Base-by-base conservation (phyloP, 192 early-diverging fungal species). In the Helicostylum pulchrum region DNA sequence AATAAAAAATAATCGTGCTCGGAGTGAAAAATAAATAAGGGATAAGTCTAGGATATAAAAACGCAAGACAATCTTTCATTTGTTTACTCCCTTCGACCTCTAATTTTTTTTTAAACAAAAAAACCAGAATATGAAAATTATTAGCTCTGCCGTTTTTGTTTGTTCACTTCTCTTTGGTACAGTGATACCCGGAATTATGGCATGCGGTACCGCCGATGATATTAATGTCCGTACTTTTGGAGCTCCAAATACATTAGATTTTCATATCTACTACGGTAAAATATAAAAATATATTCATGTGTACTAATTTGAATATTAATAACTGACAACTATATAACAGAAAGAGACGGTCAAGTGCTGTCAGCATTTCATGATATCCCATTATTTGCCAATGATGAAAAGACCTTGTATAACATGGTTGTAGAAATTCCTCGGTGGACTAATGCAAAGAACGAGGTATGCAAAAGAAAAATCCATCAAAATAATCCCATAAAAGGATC, bases 351-450 rank as follows among this genome's bases (percentile, higher is more conserved):
- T 46, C 85, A 85, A 76, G 81, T 88, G n/a, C 71, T 98, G 57
- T 96, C 94, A 47, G 86, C 94, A 54, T 99, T 96, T 84, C 97
- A 98, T 84, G 95, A 99, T 81, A 97, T 99, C 69, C 95, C 97
- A 14, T 81, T 97, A 17, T 92, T 88, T 74, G 94, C 94, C 53
- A 89, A 95, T 77, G 87, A 83, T 57, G 87, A 88, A 51, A 94
- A 94, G 74, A 89, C 87, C 39, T 80, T 96, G 61, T 87, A 92
- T 76, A 99, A 99, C 89, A 95, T 98, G 91, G 83, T 99, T 67
- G 95, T 99, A 52, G 97, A 98, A 79, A 94, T 98, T 56, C 97
- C 97, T 59, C 86, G 95, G 59, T 99, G 95, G 97, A 92, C 95
- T 74, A 99, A 99, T 83, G 95, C 95, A 77, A 99, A 99, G 85